Base-by-base conservation (phyloP, 371 early-diverging fungal genomes). In the Mucor sp. region DNA sequence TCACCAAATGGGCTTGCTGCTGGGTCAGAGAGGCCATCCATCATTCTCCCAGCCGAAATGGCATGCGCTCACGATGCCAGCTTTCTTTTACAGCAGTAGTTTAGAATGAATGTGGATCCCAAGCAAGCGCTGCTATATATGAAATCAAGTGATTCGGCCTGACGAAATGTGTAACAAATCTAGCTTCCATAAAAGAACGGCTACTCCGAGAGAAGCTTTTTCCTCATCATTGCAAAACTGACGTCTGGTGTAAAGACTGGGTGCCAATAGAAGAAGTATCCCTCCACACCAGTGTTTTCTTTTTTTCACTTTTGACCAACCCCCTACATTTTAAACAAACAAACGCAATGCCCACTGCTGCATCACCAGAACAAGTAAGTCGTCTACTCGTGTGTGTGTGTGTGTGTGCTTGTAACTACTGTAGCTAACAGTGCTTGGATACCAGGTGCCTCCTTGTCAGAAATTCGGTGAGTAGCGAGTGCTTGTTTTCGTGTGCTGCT, bases 381-480 rank as follows among this genome's bases (percentile, higher is more conserved):
- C 47, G 8, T 47, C 21, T 8, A 8, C n/a, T n/a, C n/a, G n/a
- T n/a, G n/a, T n/a, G n/a, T n/a, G n/a, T n/a, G n/a, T n/a, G n/a
- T n/a, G n/a, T n/a, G n/a, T n/a, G n/a, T n/a, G n/a, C n/a, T 19
- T 47, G 2, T 47, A 6, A n/a, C 8, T 21, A 19, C n/a, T 35
- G 9, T 17, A 9, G 0, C 47, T 47, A 9, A 47, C 21, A 8
- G 37, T 35, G 11, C n/a, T 19, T 21, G n/a, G n/a, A 9, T 47
- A 21, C 11, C 62, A 70, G 66, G 50, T 59, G n/a, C 70, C 71
- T 43, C 64, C 48, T 23, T 71, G 71, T 68, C 81, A 77, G 60
- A 74, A 80, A 59, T 77, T 64, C 15, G 81, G 81, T 76, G 72
- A 69, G 17, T 19, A 17, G 43, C 30, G 28, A 35, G 25, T 53